Percentiles rank a stretch among this genome's conserved stretches.
phyloP scores from a whole-genome alignment of 2,329 filamentous ascomycete genomes.

The Onygenales sp. region DNA sequence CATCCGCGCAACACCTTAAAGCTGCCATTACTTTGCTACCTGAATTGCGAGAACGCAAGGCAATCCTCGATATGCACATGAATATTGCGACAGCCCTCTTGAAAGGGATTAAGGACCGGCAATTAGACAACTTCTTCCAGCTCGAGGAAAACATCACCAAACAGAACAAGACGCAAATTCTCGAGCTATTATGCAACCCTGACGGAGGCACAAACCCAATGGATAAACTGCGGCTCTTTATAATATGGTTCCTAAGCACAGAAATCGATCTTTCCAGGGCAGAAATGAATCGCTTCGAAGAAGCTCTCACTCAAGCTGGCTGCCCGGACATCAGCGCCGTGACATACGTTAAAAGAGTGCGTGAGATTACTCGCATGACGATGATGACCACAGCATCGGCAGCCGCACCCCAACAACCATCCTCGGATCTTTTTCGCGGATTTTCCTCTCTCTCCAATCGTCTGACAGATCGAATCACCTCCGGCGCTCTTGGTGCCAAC shows the following conservation, averaged over 20 bases:
- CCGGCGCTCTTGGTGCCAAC: constrained; percentile 75
- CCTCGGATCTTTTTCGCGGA: constrained; percentile 73
- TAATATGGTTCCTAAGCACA: constrained; percentile 94
- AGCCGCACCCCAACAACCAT: constrained; percentile 48
- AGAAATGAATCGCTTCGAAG: constrained; percentile 79
- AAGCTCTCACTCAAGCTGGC: constrained; percentile 66
- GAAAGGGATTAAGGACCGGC: constrained; percentile 84
- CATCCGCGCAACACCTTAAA: constrained; percentile 89
- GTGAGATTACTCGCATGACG: constrained; percentile 93
- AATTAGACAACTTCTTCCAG: constrained; percentile 93
- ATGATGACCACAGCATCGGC: constrained; percentile 82
- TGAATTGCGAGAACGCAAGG: constrained; percentile 84
- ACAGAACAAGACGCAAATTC: constrained; percentile 77
- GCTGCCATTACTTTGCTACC: constrained; percentile 88
- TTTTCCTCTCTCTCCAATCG: constrained; percentile 88
- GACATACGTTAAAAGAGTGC: constrained; percentile 80
- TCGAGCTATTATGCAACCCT: constrained; percentile 73
- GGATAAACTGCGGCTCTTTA: constrained; percentile 87
- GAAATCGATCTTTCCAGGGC: constrained; percentile 75
- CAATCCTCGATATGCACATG: constrained; percentile 97
- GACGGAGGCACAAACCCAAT: constrained; percentile 73
- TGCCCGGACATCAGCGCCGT: constrained; percentile 64
- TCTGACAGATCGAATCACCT: constrained; percentile 87
- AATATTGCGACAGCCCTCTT: constrained; percentile 77
- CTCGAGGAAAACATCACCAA: constrained; percentile 88